Evolutionary conservation across 2,329 filamentous ascomycete species (phyloP), one percentile per base, ranked within the genome.

Genomic region (Cladobotryum mycophilum): DNA sequence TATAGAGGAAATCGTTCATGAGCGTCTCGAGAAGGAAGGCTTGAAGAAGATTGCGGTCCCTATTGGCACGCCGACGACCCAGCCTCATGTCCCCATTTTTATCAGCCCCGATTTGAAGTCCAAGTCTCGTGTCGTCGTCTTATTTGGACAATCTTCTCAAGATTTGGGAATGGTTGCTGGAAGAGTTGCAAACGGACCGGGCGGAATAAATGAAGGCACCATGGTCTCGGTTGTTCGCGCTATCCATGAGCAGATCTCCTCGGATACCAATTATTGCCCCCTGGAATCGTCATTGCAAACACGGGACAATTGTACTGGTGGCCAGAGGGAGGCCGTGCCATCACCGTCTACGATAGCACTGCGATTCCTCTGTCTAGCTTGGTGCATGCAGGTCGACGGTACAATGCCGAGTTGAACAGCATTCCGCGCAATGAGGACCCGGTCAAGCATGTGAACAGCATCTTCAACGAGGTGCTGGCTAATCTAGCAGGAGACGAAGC

Each of bases 281-380:
- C 77, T 0, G 86, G 79, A 3, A 70, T 96, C 50, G 70, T 96
- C 25, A 71, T 96, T 22, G 80, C 89, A 42, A 96, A 96, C 63
- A 75, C 82, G 4, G 89, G 88, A 4, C 84, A 95, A 68, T 71
- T 88, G 15, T 73, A 84, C 60, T 96, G 89, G 84, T 88, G 86
- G 65, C 81, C 86, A 38, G 76, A 79, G 47, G 76, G 76, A 1
- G 69, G 76, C 47, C 76, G 78, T 45, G 74, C 82, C 0, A 72
- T 95, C 54, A 86, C 80, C 1, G 64, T 76, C 1, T 62, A 64
- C 0, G 76, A 75, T 3, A 86, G 85, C 74, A 63, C 72, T 7
- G 74, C 73, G 2, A 68, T 85, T 41, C 83, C 84, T 1, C 77
- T 84, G 58, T 72, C 75, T 51, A 86, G 81, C 44, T 76, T 82